phyloP scores from a whole-genome alignment of 345 rosid species.

The Ricinus communis region DNA sequence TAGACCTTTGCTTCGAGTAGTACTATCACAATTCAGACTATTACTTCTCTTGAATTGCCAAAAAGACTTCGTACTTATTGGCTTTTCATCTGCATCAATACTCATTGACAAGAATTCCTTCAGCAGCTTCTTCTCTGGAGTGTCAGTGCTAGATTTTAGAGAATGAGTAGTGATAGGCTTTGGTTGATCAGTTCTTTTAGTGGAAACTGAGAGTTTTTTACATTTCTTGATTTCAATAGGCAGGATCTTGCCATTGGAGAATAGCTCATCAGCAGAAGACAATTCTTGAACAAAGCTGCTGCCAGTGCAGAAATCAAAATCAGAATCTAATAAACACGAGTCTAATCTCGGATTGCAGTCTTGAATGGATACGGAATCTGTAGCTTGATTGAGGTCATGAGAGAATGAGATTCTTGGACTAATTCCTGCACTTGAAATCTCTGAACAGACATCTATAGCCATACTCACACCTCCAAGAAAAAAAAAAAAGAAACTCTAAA shows the following conservation, averaged over 20 bases:
- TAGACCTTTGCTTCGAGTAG: slow-evolving; percentile 46
- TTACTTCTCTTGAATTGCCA: slow-evolving; percentile 85
- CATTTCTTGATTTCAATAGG: slow-evolving; percentile 63
- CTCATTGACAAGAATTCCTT: slow-evolving; percentile 62
- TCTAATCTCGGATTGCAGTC: slow-evolving; percentile 40
- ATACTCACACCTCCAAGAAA: slow-evolving; percentile 22
- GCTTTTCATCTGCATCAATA: slow-evolving; percentile 39
- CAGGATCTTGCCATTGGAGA: slow-evolving; percentile 79
- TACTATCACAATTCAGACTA: slow-evolving; percentile 67
- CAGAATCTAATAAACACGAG: slow-evolving; percentile 52
- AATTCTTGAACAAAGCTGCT: slow-evolving; percentile 46
- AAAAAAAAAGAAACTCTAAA: not conserved
- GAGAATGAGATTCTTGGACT: slow-evolving; percentile 82
- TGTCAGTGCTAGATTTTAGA: not conserved
- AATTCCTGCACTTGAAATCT: slow-evolving; percentile 53
- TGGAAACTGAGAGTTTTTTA: not conserved
- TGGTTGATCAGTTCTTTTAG: slow-evolving; percentile 20
- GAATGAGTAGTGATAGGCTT: slow-evolving; percentile 22
- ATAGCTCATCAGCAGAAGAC: slow-evolving; percentile 84
- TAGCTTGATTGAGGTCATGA: slow-evolving; percentile 49
- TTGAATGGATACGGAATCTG: slow-evolving; percentile 34
- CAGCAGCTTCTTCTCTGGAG: slow-evolving; percentile 61
- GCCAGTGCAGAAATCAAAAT: slow-evolving; percentile 66
- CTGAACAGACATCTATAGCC: slow-evolving; percentile 80
- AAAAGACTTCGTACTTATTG: slow-evolving; percentile 41